These are phyloP conservation scores for Solanum piurae DNA, from an alignment of 257 asterid species.

Conservation along the genomic window DNA sequence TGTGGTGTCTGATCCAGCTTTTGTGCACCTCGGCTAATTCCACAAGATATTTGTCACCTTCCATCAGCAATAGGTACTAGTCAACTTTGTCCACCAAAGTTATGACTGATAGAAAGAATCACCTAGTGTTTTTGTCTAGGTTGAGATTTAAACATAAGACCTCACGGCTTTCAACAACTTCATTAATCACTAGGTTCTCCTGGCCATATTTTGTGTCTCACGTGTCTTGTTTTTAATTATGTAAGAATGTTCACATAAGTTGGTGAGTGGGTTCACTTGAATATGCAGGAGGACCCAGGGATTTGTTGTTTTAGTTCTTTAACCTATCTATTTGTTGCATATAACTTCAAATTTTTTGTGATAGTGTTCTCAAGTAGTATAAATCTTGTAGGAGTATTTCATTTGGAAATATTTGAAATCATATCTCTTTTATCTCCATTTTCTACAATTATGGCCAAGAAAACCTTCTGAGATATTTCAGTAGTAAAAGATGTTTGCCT, in stretches of 20 bases:
- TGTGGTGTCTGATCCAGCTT: rapidly evolving
- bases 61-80: not conserved
- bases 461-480: not conserved
- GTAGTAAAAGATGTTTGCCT: not conserved
- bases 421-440: not conserved
- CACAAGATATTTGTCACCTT: not conserved
- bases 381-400: not conserved
- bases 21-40: too few species aligned
- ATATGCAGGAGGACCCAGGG: not conserved
- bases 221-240: not conserved
- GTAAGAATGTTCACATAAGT: not conserved
- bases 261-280: not conserved
- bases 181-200: not conserved
- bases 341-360: not conserved
- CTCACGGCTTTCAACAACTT: rapidly evolving
- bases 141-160: not conserved
- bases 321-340: not conserved
- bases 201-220: not conserved
- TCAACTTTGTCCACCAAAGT: not conserved
- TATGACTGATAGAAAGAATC: too few species aligned
- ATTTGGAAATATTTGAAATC: not conserved
- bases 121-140: not conserved
- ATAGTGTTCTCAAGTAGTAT: not conserved
- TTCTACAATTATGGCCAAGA: not conserved
- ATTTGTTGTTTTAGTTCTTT: not conserved